A percentile compares a stretch with the other conserved stretches of the same genome.
These are phyloP conservation scores for Tetracladium maxilliforme DNA, from an alignment of 2,329 filamentous ascomycete species.

Conservation along the genomic window DNA sequence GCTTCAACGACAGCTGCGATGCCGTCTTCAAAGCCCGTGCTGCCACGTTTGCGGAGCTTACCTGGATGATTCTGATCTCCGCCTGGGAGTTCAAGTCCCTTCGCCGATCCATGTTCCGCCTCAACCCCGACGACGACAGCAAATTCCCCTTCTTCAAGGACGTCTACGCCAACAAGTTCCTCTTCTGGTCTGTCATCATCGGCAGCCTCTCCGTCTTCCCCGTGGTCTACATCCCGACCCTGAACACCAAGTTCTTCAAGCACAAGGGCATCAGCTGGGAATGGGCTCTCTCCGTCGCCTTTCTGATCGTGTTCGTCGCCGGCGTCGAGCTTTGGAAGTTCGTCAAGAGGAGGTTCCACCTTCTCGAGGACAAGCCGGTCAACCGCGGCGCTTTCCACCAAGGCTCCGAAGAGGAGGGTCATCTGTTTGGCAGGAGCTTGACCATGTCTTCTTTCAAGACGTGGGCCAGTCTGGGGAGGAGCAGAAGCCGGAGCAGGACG, in stretches of 20 bases:
- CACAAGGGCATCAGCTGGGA: slow-evolving; percentile 49
- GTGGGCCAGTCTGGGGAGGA: too few relatives aligned
- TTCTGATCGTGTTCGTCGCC: slow-evolving; percentile 39
- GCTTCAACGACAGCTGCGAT: slow-evolving; percentile 29
- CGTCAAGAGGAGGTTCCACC: slow-evolving; percentile 35
- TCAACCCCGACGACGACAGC: slow-evolving; percentile 25
- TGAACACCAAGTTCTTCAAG: slow-evolving; percentile 48
- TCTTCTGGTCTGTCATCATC: slow-evolving; percentile 38
- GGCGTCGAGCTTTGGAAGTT: slow-evolving; percentile 50
- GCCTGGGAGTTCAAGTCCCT: slow-evolving; percentile 46
- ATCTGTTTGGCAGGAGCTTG: too few relatives aligned
- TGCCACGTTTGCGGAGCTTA: slow-evolving; percentile 39
- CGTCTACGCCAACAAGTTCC: slow-evolving; percentile 43
- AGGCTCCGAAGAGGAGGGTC: too few relatives aligned
- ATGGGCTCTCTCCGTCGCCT: slow-evolving; percentile 46
- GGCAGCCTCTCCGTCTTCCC: slow-evolving; percentile 39
- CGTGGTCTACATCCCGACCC: slow-evolving; percentile 47
- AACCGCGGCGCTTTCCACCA: too few relatives aligned
- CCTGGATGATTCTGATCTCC: slow-evolving; percentile 38
- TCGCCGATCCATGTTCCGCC: slow-evolving; percentile 39
- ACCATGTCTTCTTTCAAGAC: too few relatives aligned
- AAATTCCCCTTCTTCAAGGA: slow-evolving; percentile 22
- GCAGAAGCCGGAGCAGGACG: too few relatives aligned
- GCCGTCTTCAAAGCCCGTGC: slow-evolving; percentile 38
- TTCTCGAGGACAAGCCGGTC: too few relatives aligned